Evolutionary conservation across 2,329 filamentous ascomycete species (phyloP), one percentile per base, ranked within the genome.

Genomic region (Volutella citrinella): DNA sequence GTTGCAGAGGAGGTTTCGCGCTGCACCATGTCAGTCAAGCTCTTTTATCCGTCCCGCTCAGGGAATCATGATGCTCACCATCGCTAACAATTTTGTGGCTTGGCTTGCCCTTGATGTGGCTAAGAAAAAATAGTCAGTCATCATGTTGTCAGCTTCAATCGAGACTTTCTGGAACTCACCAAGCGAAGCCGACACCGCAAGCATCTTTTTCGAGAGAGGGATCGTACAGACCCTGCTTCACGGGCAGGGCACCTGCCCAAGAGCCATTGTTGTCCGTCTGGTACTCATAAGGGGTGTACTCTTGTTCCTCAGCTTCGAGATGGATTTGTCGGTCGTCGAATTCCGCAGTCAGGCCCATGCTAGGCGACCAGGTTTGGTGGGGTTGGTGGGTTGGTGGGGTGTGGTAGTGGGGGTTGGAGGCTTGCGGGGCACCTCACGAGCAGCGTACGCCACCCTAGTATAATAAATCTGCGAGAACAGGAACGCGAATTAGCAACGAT

Each of bases 31-130:
- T 43, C 8, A 48, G 33, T 25, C n/a, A n/a, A n/a, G n/a, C n/a
- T 16, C 19, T 10, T 5, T 13, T 7, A 5, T 5, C 6, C 10
- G 13, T 19, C 11, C 6, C 10, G 10, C 10, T n/a, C 12, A 17
- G 16, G 7, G 6, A 5, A 5, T 16, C n/a, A 12, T 22, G 12
- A 19, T 9, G 68, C 81, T 70, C 66, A 93, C 87, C 91, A 95
- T 97, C 91, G 68, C 86, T 95, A 46, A 97, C 85, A 59, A 97
- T 97, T 64, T 97, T 98, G 77, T 97, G 93, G 73, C 90, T 97
- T 45, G 90, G 67, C 66, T 87, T 85, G 72, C 93, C 93, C 75
- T 97, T 97, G 68, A 97, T 97, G 66, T 97, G 87, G 72, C 88
- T 94, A 52, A n/a, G n/a, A n/a, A n/a, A n/a, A n/a, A n/a, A n/a